Percentiles rank a stretch among this genome's conserved stretches.
Conservation (phyloP, 2,329 filamentous ascomycete genomes). For the Coniochaeta pulveracea region DNA sequence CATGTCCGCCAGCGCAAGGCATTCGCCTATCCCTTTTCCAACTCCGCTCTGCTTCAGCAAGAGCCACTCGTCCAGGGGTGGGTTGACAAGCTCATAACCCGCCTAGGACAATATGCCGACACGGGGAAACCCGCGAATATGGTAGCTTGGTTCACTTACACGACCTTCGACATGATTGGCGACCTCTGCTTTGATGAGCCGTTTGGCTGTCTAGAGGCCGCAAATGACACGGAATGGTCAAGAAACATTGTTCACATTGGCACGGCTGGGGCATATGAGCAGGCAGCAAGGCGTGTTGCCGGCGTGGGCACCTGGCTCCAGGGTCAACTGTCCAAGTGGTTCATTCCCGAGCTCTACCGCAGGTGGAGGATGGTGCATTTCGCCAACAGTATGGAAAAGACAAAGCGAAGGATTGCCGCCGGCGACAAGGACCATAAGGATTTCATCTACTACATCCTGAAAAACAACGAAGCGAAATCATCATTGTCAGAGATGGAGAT, state of each 20-base stretch:
- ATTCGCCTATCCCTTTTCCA: conserved; percentile 15
- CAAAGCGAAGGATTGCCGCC: conserved; percentile 7
- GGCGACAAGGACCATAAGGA: conserved; percentile 9
- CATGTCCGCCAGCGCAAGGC: conserved; percentile 16
- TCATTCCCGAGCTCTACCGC: conserved; percentile 5
- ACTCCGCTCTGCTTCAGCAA: conserved; percentile 13
- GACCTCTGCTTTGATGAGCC: conserved; percentile 15
- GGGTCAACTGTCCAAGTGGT: conserved; percentile 1
- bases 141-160: conserved; percentile 15
- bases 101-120: conserved; percentile 6
- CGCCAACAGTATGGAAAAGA: conserved; percentile 8
- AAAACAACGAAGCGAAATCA: conserved; percentile 9
- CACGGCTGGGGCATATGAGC: conserved; percentile 12
- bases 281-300: conserved; percentile 15
- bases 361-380: conserved; percentile 6
- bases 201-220: conserved; percentile 15
- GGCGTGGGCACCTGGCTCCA: conserved; percentile 14
- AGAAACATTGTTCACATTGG: conserved; percentile 13
- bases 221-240: conserved; percentile 12
- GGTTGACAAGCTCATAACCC: conserved; percentile 12
- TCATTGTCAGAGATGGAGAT: conserved; percentile 7
- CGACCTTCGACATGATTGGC: conserved; percentile 14
- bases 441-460: conserved; percentile 13
- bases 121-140: conserved; percentile 11
- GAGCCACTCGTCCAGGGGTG: conserved; percentile 13